Evolutionary conservation across 1,284 basidiomycete genomes (phyloP).

Genomic region (Mycena sp.): DNA sequence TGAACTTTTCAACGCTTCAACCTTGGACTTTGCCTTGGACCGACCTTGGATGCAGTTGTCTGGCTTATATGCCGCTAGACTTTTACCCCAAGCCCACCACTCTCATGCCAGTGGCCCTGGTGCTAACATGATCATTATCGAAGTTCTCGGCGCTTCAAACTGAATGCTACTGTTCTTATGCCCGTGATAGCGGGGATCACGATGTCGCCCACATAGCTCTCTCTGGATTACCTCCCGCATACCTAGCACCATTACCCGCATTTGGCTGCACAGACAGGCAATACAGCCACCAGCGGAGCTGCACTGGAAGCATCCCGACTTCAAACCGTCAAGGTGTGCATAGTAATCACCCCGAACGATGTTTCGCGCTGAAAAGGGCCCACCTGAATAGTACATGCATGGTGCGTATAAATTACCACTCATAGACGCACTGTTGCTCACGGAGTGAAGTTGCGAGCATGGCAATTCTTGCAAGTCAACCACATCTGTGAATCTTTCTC

Average conservation of each 20-base stretch:
- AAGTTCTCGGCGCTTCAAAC: neutral
- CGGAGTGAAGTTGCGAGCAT: slow-evolving; percentile 16
- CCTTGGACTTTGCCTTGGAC: too few relatives aligned
- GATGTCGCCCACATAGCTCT: too few relatives aligned
- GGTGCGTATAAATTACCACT: neutral
- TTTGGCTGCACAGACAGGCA: too few relatives aligned
- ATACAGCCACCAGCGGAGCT: neutral
- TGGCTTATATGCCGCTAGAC: too few relatives aligned
- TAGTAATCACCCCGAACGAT: neutral
- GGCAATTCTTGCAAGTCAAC: slow-evolving; percentile 13
- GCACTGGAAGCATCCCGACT: slow-evolving; percentile 3
- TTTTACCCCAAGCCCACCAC: too few relatives aligned
- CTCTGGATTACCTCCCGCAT: too few relatives aligned
- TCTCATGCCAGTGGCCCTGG: too few relatives aligned
- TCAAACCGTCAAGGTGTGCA: slow-evolving; percentile 8
- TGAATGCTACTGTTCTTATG: neutral
- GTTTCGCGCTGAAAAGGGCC: neutral
- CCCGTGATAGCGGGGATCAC: too few relatives aligned
- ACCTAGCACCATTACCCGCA: too few relatives aligned
- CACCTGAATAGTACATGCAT: slow-evolving; percentile 19
- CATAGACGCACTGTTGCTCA: neutral
- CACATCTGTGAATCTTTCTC: neutral
- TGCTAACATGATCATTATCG: neutral
- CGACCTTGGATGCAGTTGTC: too few relatives aligned
- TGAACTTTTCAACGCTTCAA: too few relatives aligned